Base-by-base conservation (phyloP, 768 basidiomycete species). In the Leucosporidium creatinivorum region DNA sequence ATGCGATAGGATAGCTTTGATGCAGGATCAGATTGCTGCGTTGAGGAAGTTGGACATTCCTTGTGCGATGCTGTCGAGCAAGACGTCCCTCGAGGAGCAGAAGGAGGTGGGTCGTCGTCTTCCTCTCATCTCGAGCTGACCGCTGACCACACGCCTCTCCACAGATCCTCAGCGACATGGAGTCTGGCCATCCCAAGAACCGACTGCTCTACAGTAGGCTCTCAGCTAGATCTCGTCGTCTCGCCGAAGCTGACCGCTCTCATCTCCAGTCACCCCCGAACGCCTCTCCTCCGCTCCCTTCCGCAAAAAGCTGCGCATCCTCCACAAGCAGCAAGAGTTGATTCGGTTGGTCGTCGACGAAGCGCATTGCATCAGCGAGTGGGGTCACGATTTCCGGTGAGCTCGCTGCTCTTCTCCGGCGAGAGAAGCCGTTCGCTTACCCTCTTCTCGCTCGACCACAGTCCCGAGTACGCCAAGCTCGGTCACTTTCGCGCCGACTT, bases 271-370 rank as follows among this genome's bases (percentile, higher is more conserved):
- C 36, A 91, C 90, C 1, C 90, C 91, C 0, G 91, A 93, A 76
- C 85, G 84, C 61, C 79, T 91, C 51, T 82, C 82, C 58, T 83
- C 80, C 0, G 54, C 79, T 12, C 84, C 87, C 15, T 84, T 90
- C 62, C 76, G 81, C 64, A 76, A 77, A 39, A 76, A 85, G 0
- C 79, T 93, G 31, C 77, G 79, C 10, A 77, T 74, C 2, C 75
- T 87, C 21, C 80, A 89, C 68, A 75, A 80, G n/a, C 81, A 85
- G 21, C 79, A 81, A 12, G 81, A 84, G 62, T 79, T 92, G 5
- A 88, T 86, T 68, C 81, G 89, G 10, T 80, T 93, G 8, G 88
- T 92, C 18, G 82, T 92, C 4, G 90, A 92, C 64, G 90, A 92
- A 83, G 88, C 87, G 58, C 77, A 73, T 28, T 62, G 62, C 70